Percentiles rank a stretch among this genome's conserved stretches.
phyloP scores from a whole-genome alignment of 768 basidiomycete species.

The Chalciporus piperatus region DNA sequence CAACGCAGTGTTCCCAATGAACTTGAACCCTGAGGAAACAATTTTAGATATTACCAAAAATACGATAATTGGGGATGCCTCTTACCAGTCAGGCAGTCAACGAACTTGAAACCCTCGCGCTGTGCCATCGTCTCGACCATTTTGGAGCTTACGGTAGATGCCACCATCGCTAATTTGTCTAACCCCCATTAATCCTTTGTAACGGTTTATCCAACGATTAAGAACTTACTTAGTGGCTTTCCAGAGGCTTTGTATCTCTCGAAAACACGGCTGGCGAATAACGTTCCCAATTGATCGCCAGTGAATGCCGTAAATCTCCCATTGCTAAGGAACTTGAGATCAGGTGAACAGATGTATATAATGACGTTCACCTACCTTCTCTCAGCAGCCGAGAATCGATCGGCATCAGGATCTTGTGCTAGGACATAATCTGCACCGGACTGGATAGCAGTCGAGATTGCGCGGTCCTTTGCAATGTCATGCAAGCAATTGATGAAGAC shows the following conservation, averaged over 20 bases:
- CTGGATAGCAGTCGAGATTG: conserved; percentile 57
- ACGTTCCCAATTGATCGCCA: conserved; percentile 76
- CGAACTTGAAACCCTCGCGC: conserved; percentile 77
- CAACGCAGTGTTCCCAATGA: conserved; percentile 81
- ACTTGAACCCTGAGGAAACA: conserved; percentile 72
- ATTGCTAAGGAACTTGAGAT: conserved; percentile 18
- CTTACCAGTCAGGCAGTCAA: conserved; percentile 79
- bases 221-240: conserved; percentile 39
- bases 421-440: conserved; percentile 62
- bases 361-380: conserved; percentile 42
- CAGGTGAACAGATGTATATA: too few relatives aligned
- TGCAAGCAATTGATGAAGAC: not conserved
- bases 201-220: conserved; percentile 25
- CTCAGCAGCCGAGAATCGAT: conserved; percentile 79
- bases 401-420: conserved; percentile 89
- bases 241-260: conserved; percentile 44
- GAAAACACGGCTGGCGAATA: conserved; percentile 49
- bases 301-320: conserved; percentile 73
- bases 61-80: not conserved
- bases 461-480: conserved; percentile 56
- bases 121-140: conserved; percentile 80
- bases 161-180: conserved; percentile 78
- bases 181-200: conserved; percentile 36
- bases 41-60: not conserved
- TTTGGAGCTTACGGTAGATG: conserved; percentile 88